Conservation (phyloP, 352 stramenopile species). For the Pythium grandisporangium region DNA sequence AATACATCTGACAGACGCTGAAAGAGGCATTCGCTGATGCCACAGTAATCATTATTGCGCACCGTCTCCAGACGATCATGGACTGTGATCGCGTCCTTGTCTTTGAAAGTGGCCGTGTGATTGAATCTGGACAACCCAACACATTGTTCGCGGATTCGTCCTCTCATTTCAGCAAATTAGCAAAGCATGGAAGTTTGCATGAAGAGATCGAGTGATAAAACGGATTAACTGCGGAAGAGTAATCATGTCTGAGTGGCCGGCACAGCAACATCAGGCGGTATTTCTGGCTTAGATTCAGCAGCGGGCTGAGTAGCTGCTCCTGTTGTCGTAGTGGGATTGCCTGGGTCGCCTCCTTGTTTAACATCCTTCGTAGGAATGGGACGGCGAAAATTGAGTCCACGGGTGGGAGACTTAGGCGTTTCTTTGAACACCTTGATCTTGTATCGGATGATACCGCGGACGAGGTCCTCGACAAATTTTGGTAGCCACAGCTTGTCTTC, state of each 20-base stretch:
- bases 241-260: too few relatives aligned
- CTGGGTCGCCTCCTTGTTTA: background rate
- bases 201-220: too few relatives aligned
- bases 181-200: too few relatives aligned
- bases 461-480: conserved; percentile 63
- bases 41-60: conserved; percentile 97
- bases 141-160: conserved; percentile 19
- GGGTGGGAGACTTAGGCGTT: conserved; percentile 8
- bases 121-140: conserved; percentile 35
- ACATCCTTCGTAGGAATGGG: conserved; percentile 1
- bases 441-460: conserved; percentile 60
- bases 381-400: conserved; percentile 9
- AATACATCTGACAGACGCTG: conserved; percentile 67
- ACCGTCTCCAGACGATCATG: conserved; percentile 95
- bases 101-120: conserved; percentile 42
- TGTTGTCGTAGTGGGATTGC: background rate
- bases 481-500: conserved; percentile 56
- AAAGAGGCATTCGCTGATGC: conserved; percentile 86
- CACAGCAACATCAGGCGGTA: too few relatives aligned
- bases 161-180: conserved; percentile 38
- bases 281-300: too few relatives aligned
- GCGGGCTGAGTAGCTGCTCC: background rate
- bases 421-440: conserved; percentile 70
- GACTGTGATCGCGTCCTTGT: conserved; percentile 86
- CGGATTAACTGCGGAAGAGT: too few relatives aligned